Base-by-base conservation (phyloP, 2,329 filamentous ascomycete genomes). In the Parastagonospora avenae region DNA sequence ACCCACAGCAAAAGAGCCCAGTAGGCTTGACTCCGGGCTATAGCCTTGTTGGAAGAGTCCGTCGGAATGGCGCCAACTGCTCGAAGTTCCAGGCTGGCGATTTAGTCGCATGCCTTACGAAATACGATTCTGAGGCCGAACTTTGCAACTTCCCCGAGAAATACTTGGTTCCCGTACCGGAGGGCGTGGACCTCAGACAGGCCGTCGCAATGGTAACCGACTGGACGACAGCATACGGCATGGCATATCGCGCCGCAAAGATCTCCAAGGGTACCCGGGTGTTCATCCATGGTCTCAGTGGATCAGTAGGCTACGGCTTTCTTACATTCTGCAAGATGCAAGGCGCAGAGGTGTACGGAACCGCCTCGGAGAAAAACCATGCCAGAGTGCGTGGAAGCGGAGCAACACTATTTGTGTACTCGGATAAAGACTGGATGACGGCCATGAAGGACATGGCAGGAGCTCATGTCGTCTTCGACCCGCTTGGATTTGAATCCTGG, bases 231-330 rank as follows among this genome's bases (percentile, higher is more conserved):
- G 68, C 66, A 5, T 71, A 71, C 39, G 67, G 65, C 7, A 65
- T 71, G 63, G 61, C 65, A 4, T 60, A 57, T 15, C 66, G 64
- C 14, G 39, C 56, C 12, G 77, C 77, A 2, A 70, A 75, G 29
- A 76, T 82, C 1, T 42, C 63, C 1, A 65, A 68, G 27, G 79
- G 78, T 28, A 73, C 80, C 47, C 74, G 75, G 16, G 78, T 82
- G 38, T 82, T 82, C 57, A 64, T 82, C 14, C 80, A 82, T 61
- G 78, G 79, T 31, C 64, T 81, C 19, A 80, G 78, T 53, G 80
- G 80, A 28, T 78, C 79, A 7, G 79, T 82, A 1, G 79, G 80
- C 14, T 76, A 70, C 46, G 79, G 74, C 0, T 35, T 76, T 16
- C 73, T 78, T 67, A 70, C 64, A 1, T 66, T 82, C 3, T 76